Percentiles rank a stretch among this genome's conserved stretches.
These are phyloP conservation scores for Firmiana major DNA, from an alignment of 345 rosid species.

Conservation along the genomic window DNA sequence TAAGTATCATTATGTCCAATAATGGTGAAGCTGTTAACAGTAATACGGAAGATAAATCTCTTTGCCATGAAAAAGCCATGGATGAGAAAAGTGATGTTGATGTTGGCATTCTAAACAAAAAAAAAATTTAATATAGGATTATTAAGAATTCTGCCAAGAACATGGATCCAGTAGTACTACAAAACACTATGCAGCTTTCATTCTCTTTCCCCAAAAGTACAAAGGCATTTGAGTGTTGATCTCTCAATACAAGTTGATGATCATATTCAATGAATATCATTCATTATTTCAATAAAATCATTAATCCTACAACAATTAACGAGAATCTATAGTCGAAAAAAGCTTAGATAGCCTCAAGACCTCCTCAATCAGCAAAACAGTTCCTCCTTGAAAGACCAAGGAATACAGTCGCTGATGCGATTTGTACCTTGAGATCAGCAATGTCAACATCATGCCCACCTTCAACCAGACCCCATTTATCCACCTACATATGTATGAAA, in stretches of 20 bases:
- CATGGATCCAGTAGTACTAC: neutral
- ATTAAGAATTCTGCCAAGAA: neutral
- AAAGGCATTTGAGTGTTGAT: neutral
- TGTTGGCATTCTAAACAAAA: neutral
- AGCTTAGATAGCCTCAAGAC: neutral
- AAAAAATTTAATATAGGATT: neutral
- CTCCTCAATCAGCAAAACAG: conserved; percentile 1
- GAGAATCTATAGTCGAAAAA: neutral
- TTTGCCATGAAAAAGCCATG: neutral
- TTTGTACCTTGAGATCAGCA: conserved; percentile 91
- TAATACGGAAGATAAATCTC: conserved; percentile 10
- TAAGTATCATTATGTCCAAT: neutral
- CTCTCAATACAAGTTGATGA: neutral
- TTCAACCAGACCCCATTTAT: conserved; percentile 94
- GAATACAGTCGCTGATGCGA: conserved; percentile 81
- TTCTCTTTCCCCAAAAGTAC: neutral
- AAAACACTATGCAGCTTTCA: neutral
- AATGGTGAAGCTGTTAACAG: conserved; percentile 22
- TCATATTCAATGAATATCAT: neutral
- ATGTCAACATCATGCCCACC: conserved; percentile 93
- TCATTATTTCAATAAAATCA: conserved; percentile 22
- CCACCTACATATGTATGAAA: conserved; percentile 48
- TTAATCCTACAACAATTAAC: conserved; percentile 4
- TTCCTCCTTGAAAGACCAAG: conserved; percentile 65
- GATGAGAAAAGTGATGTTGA: neutral